A percentile compares a stretch with the other conserved stretches of the same genome.
Conservation (phyloP, 805 yeast species). For the Torulaspora delbrueckii region DNA sequence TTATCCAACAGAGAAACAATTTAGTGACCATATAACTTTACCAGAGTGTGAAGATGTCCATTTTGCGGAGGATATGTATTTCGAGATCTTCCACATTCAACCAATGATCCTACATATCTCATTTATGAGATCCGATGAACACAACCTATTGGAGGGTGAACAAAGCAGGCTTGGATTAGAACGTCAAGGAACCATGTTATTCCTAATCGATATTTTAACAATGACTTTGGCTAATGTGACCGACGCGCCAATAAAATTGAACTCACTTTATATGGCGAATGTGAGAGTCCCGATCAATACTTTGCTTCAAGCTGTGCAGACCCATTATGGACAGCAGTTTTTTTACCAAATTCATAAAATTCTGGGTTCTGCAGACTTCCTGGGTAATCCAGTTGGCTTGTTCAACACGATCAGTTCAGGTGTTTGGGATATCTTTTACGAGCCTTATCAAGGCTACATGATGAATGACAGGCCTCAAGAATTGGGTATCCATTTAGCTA, state of each 20-base stretch:
- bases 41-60: slow-evolving; percentile 63
- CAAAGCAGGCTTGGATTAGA: slow-evolving; percentile 17
- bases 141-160: slow-evolving; percentile 60
- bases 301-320: slow-evolving; percentile 60
- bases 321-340: slow-evolving; percentile 90
- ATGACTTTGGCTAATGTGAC: slow-evolving; percentile 97
- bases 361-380: slow-evolving; percentile 90
- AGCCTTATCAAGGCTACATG: slow-evolving; percentile 93
- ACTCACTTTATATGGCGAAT: slow-evolving; percentile 83
- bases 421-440: slow-evolving; percentile 92
- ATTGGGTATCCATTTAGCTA: slow-evolving; percentile 89
- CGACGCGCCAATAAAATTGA: slow-evolving; percentile 90
- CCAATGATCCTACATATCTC: slow-evolving; percentile 86
- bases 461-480: slow-evolving; percentile 96
- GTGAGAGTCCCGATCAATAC: slow-evolving; percentile 79
- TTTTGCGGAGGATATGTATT: slow-evolving; percentile 71
- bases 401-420: slow-evolving; percentile 93
- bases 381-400: slow-evolving; percentile 96
- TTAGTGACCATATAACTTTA: slow-evolving; percentile 61
- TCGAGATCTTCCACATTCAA: slow-evolving; percentile 87
- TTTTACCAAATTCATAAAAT: slow-evolving; percentile 88
- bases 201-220: slow-evolving; percentile 77
- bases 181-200: slow-evolving; percentile 58
- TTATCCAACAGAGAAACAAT: slow-evolving; percentile 39
- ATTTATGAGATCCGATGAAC: slow-evolving; percentile 81